Conservation (phyloP, 108 stramenopile species). For the Parietichytrium sp. region DNA sequence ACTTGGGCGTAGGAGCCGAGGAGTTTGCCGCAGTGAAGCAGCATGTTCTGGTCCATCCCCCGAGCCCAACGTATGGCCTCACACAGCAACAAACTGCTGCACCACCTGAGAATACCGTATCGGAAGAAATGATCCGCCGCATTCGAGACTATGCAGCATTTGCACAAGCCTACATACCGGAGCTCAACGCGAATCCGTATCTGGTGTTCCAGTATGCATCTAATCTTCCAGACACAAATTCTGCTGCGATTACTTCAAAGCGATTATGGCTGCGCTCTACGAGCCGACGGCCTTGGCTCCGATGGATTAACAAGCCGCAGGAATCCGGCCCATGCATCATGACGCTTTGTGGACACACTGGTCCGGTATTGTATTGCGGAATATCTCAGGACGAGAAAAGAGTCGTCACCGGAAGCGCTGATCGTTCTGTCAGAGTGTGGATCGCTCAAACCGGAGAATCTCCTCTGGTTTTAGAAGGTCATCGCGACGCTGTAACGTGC, state of each 20-base stretch:
- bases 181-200: not conserved
- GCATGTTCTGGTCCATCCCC: too few relatives aligned
- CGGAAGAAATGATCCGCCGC: conserved; percentile 12
- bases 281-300: conserved; percentile 1
- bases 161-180: conserved; percentile 13
- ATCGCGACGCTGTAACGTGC: conserved; percentile 26
- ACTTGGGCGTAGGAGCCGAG: not conserved
- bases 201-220: conserved; percentile 30
- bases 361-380: not conserved
- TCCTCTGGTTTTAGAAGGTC: not conserved
- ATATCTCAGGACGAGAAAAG: conserved; percentile 35
- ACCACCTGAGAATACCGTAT: not conserved
- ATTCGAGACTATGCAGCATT: conserved; percentile 21
- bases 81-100: not conserved
- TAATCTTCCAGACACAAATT: conserved; percentile 13
- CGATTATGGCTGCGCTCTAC: not conserved
- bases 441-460: not conserved
- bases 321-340: conserved; percentile 5
- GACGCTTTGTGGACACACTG: conserved; percentile 28
- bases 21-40: not conserved
- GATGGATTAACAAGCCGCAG: conserved; percentile 27
- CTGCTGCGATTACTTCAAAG: not conserved
- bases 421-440: conserved; percentile 32
- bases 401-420: not conserved
- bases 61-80: too few relatives aligned